phyloP scores from a whole-genome alignment of 805 yeast genomes.

The Yarrowia sp. region DNA sequence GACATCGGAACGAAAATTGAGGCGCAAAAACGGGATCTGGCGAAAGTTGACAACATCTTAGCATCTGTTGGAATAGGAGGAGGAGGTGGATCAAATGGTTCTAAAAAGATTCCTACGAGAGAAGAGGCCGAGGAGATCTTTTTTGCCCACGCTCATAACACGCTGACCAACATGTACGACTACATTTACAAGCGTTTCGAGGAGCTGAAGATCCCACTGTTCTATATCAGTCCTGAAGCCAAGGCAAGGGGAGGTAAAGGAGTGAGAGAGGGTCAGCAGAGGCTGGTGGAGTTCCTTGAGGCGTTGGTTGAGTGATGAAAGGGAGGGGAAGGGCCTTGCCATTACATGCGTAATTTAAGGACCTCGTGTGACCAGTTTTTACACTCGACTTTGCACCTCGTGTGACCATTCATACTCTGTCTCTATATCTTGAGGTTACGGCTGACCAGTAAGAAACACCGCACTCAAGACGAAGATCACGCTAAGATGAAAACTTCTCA shows the following conservation, averaged over 20 bases:
- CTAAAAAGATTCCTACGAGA: background rate
- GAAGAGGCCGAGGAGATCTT: constrained; percentile 11
- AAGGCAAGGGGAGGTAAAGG: constrained; percentile 26
- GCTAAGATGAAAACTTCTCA: too few species aligned
- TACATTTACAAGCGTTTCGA: constrained; percentile 32
- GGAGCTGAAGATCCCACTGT: constrained; percentile 28
- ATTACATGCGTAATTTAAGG: too few species aligned
- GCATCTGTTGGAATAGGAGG: constrained; percentile 17
- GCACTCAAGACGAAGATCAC: too few species aligned
- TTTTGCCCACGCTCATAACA: background rate
- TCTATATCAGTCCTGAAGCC: constrained; percentile 23
- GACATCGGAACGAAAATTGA: background rate
- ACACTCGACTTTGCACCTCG: too few species aligned
- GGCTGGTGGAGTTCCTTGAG: constrained; percentile 28
- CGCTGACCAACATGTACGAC: constrained; percentile 34
- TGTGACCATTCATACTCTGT: too few species aligned
- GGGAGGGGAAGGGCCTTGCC: too few species aligned
- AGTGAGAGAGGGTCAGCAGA: constrained; percentile 16
- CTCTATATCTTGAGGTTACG: too few species aligned
- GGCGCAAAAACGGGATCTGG: constrained; percentile 3
- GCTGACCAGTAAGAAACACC: too few species aligned
- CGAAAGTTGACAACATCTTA: constrained; percentile 3
- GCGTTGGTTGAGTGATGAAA: background rate
- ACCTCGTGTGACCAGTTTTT: too few species aligned
- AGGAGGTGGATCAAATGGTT: background rate